A percentile compares a stretch with the other conserved stretches of the same genome.
Evolutionary conservation across 2,329 filamentous ascomycete genomes (phyloP).

Genomic region (Sclerotinia glacialis): DNA sequence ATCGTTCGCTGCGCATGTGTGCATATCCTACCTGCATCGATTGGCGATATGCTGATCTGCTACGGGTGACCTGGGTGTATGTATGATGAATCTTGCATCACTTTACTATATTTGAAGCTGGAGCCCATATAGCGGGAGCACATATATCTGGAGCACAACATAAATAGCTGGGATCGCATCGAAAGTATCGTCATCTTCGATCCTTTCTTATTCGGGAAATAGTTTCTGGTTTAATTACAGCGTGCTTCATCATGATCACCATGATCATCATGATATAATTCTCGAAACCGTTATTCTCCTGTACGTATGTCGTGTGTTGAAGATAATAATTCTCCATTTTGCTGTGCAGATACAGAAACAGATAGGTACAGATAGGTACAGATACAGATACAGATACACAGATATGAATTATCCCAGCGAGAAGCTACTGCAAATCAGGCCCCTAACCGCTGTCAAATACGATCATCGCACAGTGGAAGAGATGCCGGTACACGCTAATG

Average conservation of each 20-base stretch:
- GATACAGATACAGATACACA: neutral
- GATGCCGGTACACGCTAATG: slow-evolving; percentile 27
- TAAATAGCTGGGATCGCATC: neutral
- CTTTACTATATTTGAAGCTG: slow-evolving; percentile 4
- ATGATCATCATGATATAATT: slow-evolving; percentile 4
- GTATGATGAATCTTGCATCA: no score
- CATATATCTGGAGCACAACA: neutral
- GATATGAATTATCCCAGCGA: neutral
- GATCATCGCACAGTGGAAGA: slow-evolving; percentile 23
- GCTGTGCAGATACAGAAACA: neutral
- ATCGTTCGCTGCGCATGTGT: slow-evolving; percentile 13
- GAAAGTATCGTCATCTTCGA: slow-evolving; percentile 12
- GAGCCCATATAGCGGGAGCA: neutral
- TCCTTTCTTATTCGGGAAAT: neutral
- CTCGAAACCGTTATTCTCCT: slow-evolving; percentile 1
- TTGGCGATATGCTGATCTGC: slow-evolving; percentile 9
- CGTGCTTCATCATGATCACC: slow-evolving; percentile 8
- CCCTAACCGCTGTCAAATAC: slow-evolving; percentile 22
- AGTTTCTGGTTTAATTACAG: neutral
- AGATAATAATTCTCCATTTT: slow-evolving; percentile 2
- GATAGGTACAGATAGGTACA: no score
- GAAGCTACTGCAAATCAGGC: slow-evolving; percentile 10
- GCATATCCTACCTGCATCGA: slow-evolving; percentile 1
- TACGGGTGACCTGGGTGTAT: neutral
- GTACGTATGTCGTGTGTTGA: slow-evolving; percentile 16